Base-by-base conservation (phyloP, 202 grass and related monocot genomes). In the Setaria italica region DNA sequence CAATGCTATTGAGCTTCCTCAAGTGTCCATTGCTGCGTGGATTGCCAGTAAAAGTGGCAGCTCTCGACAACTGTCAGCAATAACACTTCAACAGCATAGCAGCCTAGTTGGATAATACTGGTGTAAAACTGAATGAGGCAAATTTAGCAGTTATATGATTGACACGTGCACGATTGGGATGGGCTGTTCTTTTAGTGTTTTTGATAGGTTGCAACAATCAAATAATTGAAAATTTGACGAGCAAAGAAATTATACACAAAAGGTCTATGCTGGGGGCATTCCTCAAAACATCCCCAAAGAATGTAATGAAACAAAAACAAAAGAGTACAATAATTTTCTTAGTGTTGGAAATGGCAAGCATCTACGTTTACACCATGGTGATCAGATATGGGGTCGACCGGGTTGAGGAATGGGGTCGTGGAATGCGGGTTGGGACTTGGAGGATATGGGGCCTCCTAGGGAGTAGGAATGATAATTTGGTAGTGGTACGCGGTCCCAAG, bases 191-290 rank as follows among this genome's bases (percentile, higher is more conserved):
- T 47, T 62, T 57, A 32, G 14, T 5, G 13, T 45, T 49, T 30
- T 72, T 37, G 53, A 78, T 60, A 70, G 0, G 45, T 67, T 20
- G n/a, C 39, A 69, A 81, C 29, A 76, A 57, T 37, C 55, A 62
- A 71, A 25, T 11, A 46, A 55, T 73, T 62, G n/a, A 14, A 69
- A 63, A 47, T 37, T 74, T 13, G 48, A 34, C 32, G 16, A 63
- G 20, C 48, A 45, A 76, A 76, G 62, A n/a, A 76, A 54, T 55
- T 73, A 6, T 55, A 45, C 15, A 77, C 58, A 30, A 62, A 82
- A 47, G 39, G 16, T 32, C 57, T 45, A 55, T 59, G 66, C 10
- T 2, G 9, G 29, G 12, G 42, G 7, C 47, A 73, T 32, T 74
- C 14, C 45, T 15, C 8, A 53, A 74, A 74, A 11, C 47, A 53